Conservation (phyloP, 768 basidiomycete species). For the Leccinellum luteum region DNA sequence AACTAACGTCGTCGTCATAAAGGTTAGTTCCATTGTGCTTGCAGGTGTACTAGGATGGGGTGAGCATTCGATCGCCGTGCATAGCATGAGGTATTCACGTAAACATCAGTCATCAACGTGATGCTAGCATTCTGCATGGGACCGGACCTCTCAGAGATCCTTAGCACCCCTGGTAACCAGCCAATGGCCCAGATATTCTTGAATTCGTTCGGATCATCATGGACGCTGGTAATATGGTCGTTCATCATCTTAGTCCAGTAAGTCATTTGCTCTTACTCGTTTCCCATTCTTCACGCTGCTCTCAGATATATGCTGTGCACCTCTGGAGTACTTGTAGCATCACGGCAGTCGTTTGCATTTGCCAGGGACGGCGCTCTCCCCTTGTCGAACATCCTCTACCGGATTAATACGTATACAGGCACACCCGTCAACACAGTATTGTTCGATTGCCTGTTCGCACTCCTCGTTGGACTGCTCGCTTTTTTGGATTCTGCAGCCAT, state of each 20-base stretch:
- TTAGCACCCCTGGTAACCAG: constrained; percentile 31
- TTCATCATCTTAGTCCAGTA: constrained; percentile 49
- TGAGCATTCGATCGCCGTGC: constrained; percentile 13
- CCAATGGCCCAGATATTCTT: constrained; percentile 43
- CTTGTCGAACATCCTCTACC: constrained; percentile 49
- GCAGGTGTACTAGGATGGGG: constrained; percentile 47
- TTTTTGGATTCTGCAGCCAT: constrained; percentile 54
- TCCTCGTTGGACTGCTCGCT: constrained; percentile 49
- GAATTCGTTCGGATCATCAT: constrained; percentile 39
- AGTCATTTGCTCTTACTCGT: constrained; percentile 2
- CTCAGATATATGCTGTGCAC: constrained; percentile 46
- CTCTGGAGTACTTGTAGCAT: constrained; percentile 41
- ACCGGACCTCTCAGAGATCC: constrained; percentile 38
- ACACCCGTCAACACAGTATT: constrained; percentile 62
- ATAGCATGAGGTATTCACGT: background rate
- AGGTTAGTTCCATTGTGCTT: constrained; percentile 38
- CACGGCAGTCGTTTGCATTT: constrained; percentile 55
- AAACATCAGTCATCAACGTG: constrained; percentile 44
- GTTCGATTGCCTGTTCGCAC: constrained; percentile 41
- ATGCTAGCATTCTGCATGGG: constrained; percentile 58
- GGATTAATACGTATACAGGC: constrained; percentile 46
- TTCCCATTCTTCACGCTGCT: background rate
- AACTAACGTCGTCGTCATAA: background rate
- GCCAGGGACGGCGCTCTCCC: constrained; percentile 60
- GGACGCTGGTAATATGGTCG: constrained; percentile 49